Evolutionary conservation across 2,329 filamentous ascomycete species (phyloP).

Genomic region (Ophiostoma sp.): DNA sequence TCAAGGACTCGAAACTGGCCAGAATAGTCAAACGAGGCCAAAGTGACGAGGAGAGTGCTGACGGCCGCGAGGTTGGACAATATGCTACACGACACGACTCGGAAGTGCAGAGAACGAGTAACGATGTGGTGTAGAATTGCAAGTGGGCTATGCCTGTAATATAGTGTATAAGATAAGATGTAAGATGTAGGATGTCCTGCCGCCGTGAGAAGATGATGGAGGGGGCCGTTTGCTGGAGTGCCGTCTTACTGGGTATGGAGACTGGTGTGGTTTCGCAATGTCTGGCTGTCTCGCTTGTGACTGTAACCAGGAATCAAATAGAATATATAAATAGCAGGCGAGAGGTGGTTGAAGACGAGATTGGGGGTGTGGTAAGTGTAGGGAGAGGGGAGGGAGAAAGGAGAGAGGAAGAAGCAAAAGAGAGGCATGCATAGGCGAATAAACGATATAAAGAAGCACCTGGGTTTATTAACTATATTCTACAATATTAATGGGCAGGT

Average conservation of each 20-base stretch:
- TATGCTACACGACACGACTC: neutral
- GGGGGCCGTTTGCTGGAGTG: neutral
- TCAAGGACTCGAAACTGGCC: neutral
- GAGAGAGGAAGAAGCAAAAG: neutral
- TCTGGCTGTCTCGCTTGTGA: slow-evolving; percentile 13
- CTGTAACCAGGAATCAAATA: slow-evolving; percentile 3
- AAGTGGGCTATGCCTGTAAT: slow-evolving; percentile 4
- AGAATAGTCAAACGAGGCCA: neutral
- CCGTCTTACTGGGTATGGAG: neutral
- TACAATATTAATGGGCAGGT: neutral
- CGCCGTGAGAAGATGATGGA: neutral
- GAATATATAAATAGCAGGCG: neutral
- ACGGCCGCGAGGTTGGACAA: neutral
- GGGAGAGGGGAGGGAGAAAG: neutral
- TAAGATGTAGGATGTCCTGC: neutral
- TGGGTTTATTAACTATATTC: neutral
- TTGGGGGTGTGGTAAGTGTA: neutral
- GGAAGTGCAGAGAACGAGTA: neutral
- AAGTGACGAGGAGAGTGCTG: neutral
- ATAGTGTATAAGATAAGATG: neutral
- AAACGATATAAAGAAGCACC: neutral
- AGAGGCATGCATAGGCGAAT: neutral
- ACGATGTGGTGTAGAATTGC: neutral
- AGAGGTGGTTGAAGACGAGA: neutral
- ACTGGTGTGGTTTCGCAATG: slow-evolving; percentile 15